Percentiles rank a stretch among this genome's conserved stretches.
Conservation (phyloP, 2,329 filamentous ascomycete species). For the Fusarium solani-melongenae region DNA sequence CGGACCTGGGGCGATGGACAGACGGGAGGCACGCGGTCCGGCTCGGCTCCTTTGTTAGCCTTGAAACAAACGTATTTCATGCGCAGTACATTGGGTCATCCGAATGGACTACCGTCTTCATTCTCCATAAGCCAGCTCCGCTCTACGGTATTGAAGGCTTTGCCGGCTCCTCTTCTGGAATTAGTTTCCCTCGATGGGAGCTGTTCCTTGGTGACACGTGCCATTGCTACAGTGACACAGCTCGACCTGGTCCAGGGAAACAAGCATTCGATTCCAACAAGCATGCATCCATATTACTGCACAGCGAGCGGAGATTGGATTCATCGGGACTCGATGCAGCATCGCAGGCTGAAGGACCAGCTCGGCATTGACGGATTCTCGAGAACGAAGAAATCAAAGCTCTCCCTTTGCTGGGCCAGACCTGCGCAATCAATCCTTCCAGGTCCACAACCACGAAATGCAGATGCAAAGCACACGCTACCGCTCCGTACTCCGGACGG, state of each 20-base stretch:
- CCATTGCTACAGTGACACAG: slow-evolving; percentile 6
- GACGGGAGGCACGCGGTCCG: slow-evolving; percentile 37
- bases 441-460: neutral
- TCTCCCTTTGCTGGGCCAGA: neutral
- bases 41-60: slow-evolving; percentile 40
- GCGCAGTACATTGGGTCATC: neutral
- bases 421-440: neutral
- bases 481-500: slow-evolving; percentile 10
- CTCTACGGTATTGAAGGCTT: slow-evolving; percentile 21
- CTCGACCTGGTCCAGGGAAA: neutral
- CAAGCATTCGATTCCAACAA: neutral
- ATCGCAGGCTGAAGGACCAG: neutral
- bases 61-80: slow-evolving; percentile 18
- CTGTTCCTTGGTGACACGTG: slow-evolving; percentile 22
- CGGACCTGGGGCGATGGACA: slow-evolving; percentile 32
- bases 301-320: neutral
- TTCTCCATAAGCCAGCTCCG: slow-evolving; percentile 26
- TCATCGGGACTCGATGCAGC: neutral
- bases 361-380: neutral
- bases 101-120: slow-evolving; percentile 9
- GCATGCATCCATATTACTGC: neutral
- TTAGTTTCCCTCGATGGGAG: slow-evolving; percentile 12
- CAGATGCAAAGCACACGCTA: slow-evolving; percentile 14
- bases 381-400: neutral
- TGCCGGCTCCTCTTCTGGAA: slow-evolving; percentile 13